Conservation (phyloP, 2,329 filamentous ascomycete species). For the Canariomyces notabilis region DNA sequence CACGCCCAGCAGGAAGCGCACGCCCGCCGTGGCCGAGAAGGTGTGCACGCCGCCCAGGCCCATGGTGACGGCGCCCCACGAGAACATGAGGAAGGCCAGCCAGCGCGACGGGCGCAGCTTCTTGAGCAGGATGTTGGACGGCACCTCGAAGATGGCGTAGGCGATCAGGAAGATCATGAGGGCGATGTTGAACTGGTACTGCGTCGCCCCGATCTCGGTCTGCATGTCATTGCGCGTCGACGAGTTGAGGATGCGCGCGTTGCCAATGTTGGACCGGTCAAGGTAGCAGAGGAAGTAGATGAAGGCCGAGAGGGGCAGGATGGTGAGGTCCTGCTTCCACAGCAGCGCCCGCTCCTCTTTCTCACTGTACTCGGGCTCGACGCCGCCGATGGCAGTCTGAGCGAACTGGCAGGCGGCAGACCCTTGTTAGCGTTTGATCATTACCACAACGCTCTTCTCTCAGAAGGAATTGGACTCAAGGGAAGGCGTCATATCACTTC, state of each 20-base stretch:
- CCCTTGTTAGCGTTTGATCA: not conserved
- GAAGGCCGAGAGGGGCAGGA: conserved; percentile 56
- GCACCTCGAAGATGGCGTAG: conserved; percentile 58
- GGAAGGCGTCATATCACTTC: too few species aligned
- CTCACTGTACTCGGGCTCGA: conserved; percentile 13
- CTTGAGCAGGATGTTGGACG: conserved; percentile 62
- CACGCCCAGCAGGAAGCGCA: conserved; percentile 62
- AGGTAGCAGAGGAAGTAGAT: conserved; percentile 66
- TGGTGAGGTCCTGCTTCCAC: conserved; percentile 56
- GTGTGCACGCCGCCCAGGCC: conserved; percentile 59
- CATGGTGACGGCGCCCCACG: conserved; percentile 64
- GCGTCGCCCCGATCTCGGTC: conserved; percentile 55
- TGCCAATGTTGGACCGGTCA: conserved; percentile 65
- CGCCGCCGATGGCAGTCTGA: too few species aligned
- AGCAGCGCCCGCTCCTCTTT: conserved; percentile 54
- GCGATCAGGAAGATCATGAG: conserved; percentile 59
- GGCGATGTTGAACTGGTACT: conserved; percentile 53
- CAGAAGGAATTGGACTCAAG: too few species aligned
- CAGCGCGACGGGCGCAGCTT: conserved; percentile 58
- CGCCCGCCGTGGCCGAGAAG: conserved; percentile 59
- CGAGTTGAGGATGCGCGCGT: conserved; percentile 61
- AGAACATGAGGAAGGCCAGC: conserved; percentile 60
- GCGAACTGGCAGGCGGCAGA: conserved; percentile 1
- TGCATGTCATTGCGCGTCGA: conserved; percentile 58
- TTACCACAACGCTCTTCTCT: too few species aligned